Base-by-base conservation (phyloP, 1,139 yeast genomes). In the Sugiyamaella castrensis region DNA sequence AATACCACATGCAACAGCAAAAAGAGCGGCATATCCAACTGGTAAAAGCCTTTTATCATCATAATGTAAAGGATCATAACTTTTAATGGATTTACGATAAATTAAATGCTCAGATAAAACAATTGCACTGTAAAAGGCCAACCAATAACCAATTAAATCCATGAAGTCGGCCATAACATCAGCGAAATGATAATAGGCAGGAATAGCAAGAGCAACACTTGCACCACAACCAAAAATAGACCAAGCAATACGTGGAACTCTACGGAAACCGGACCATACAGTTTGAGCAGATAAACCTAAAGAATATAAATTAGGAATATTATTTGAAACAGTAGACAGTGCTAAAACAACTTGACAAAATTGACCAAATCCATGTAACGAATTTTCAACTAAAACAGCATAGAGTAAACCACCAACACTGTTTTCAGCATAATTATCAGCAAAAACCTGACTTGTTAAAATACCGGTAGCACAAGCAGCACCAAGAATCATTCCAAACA, bases 281-380 rank as follows among this genome's bases (percentile, higher is more conserved):
- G 95, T 81, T 72, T 88, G 96, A 24, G 89, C 88, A 57, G 91
- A 82, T 59, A 89, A 74, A 29, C 87, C 91, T 63, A 87, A 79
- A 15, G 96, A 87, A 74, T 89, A 89, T 84, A 88, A 82, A 74
- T 88, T 89, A 65, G 96, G 96, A 65, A 88, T 79, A 71, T 88
- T 88, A 76, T 88, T 88, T 59, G 96, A 86, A 51, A 89, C 81
- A 42, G 95, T 87, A 32, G 95, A 86, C 57, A 89, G 71, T 12
- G 95, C 87, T 56, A 89, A 72, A 15, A 89, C 47, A 35, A 89
- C 96, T 71, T 91, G 81, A 70, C 91, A 84, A 74, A 89, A 88
- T 68, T 87, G 82, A 53, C 97, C 97, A 58, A 89, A 89, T 8
- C 89, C 91, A 67, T 84, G 89, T 54, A 89, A 76, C 11, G 95